A percentile compares a stretch with the other conserved stretches of the same genome.
Evolutionary conservation across 116 monocot species (phyloP).

Genomic region (Zostera marina): DNA sequence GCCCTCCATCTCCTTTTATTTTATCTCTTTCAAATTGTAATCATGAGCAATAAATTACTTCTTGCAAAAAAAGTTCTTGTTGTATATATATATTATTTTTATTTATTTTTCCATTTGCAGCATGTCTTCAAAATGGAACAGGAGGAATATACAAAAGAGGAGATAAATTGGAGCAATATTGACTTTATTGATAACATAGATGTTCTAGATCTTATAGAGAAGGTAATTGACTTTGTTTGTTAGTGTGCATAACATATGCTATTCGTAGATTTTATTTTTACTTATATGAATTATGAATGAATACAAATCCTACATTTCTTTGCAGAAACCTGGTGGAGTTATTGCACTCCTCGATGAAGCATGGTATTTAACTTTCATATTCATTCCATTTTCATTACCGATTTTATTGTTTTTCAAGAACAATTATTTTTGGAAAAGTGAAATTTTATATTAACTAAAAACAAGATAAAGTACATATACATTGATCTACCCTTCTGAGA

Average conservation of each 20-base stretch:
- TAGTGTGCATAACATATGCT: neutral
- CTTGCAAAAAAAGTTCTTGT: no score
- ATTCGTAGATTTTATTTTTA: neutral
- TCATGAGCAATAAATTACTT: no score
- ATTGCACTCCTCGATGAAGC: constrained; percentile 69
- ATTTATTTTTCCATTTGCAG: constrained; percentile 10
- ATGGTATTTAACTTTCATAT: constrained; percentile 23
- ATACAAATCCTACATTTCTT: neutral
- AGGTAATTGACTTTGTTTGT: constrained; percentile 13
- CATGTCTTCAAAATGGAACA: constrained; percentile 82
- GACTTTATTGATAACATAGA: constrained; percentile 69
- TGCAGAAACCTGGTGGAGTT: constrained; percentile 37
- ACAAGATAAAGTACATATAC: no score
- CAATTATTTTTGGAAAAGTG: neutral
- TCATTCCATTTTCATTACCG: neutral
- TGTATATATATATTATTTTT: constrained; percentile 4
- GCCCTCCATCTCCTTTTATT: no score
- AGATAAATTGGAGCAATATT: constrained; percentile 62
- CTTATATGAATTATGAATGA: neutral
- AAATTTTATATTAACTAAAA: no score
- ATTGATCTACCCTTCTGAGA: no score
- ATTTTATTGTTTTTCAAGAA: neutral
- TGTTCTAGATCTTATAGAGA: constrained; percentile 59
- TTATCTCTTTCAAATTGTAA: no score
- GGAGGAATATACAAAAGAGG: constrained; percentile 60